A percentile compares a stretch with the other conserved stretches of the same genome.
phyloP scores from a whole-genome alignment of 1,284 basidiomycete genomes.

The Leccinum fuscescens region DNA sequence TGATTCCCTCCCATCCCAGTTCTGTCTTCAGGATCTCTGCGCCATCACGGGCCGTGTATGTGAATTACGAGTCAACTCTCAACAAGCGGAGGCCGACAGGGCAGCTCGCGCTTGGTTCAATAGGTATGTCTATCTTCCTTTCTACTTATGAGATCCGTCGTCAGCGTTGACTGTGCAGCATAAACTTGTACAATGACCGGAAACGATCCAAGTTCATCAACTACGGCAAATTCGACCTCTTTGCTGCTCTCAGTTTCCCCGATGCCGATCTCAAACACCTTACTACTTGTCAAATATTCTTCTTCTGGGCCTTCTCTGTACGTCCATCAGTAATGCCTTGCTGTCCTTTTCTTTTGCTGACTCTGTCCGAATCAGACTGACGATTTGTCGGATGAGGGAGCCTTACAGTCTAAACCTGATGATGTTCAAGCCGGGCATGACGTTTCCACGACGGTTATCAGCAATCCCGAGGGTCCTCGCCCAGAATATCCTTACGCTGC shows the following conservation, averaged over 20 bases:
- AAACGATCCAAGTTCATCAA: conserved; percentile 34
- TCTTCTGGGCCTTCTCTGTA: conserved; percentile 48
- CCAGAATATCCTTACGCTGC: conserved; percentile 42
- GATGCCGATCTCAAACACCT: conserved; percentile 45
- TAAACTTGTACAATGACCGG: conserved; percentile 34
- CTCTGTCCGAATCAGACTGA: conserved; percentile 33
- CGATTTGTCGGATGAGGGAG: conserved; percentile 45
- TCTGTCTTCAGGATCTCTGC: conserved; percentile 31
- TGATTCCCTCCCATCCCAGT: conserved; percentile 32
- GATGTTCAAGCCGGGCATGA: conserved; percentile 37
- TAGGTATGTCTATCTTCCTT: conserved; percentile 15
- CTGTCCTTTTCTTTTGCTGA: conserved; percentile 8
- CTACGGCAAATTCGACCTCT: conserved; percentile 44
- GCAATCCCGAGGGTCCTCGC: conserved; percentile 32
- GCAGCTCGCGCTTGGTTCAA: conserved; percentile 33
- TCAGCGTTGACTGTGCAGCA: conserved; percentile 16
- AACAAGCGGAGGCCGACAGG: conserved; percentile 34
- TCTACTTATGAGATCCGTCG: not conserved
- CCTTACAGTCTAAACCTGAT: conserved; percentile 41
- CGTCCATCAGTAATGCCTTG: conserved; percentile 4
- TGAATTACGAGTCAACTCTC: conserved; percentile 30
- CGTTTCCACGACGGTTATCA: conserved; percentile 34
- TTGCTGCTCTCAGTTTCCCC: conserved; percentile 43
- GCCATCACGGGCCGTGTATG: conserved; percentile 39
- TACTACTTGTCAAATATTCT: conserved; percentile 44